phyloP scores from a whole-genome alignment of 192 early-diverging fungal genomes.

The Coemansia sp. region DNA sequence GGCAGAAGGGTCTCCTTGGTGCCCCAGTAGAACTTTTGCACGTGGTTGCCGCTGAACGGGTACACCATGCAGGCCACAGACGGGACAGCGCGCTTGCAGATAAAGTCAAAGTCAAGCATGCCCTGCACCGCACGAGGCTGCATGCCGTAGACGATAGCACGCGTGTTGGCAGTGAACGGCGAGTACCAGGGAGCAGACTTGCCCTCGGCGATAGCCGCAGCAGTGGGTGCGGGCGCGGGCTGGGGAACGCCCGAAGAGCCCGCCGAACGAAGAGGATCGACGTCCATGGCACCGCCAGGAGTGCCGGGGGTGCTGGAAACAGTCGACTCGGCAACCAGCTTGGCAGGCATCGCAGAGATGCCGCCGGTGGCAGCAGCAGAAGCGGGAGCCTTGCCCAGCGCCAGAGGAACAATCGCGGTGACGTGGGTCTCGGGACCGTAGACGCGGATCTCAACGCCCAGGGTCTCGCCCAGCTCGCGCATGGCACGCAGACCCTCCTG shows the following conservation, averaged over 20 bases:
- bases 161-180: slow-evolving; percentile 80
- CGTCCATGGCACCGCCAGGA: slow-evolving; percentile 39
- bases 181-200: slow-evolving; percentile 62
- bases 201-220: slow-evolving; percentile 45
- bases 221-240: slow-evolving; percentile 51
- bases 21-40: slow-evolving; percentile 99
- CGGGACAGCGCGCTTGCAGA: slow-evolving; percentile 90
- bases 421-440: slow-evolving; percentile 98
- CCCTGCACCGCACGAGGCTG: slow-evolving; percentile 98
- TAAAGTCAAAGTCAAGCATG: slow-evolving; percentile 99
- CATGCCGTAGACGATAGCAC: slow-evolving; percentile 97
- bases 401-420: slow-evolving; percentile 97
- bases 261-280: slow-evolving; percentile 32
- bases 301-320: slow-evolving; percentile 53
- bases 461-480: slow-evolving; percentile 87
- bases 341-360: slow-evolving; percentile 60
- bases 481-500: slow-evolving; percentile 98
- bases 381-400: slow-evolving; percentile 62
- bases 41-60: slow-evolving; percentile 97
- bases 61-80: slow-evolving; percentile 99
- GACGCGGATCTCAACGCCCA: slow-evolving; percentile 93
- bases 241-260: slow-evolving; percentile 40
- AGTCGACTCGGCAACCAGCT: slow-evolving; percentile 57
- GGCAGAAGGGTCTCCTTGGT: slow-evolving; percentile 95
- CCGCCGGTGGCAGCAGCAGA: slow-evolving; percentile 55